Base-by-base conservation (phyloP, 169 alveolate genomes). In the Cryptosporidium andersoni region DNA sequence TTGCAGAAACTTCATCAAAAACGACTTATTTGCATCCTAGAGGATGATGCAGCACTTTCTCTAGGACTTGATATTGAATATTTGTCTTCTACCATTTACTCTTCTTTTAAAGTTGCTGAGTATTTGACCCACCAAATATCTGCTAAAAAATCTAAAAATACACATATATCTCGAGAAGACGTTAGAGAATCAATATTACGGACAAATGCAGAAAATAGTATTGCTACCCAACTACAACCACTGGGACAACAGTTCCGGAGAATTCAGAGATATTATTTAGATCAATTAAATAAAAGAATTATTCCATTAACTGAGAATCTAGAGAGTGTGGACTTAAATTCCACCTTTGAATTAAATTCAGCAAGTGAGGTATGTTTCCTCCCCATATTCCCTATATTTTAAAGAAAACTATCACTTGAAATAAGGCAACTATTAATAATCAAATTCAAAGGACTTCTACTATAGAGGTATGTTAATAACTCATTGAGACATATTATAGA, bases 181-280 rank as follows among this genome's bases (percentile, higher is more conserved):
- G 6, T 4, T 51, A 25, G 65, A 25, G 25, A 25, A 25, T 25
- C 25, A 53, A 81, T 82, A 6, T 49, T 92, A 25, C 88, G 88
- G 68, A 91, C 81, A 81, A 92, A 92, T 66, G 92, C 92, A 51
- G 91, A 88, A 64, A 81, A 53, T 55, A 90, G 89, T 65, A 65
- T 92, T 39, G 65, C 80, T 9, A 82, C 90, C 11, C 92, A 92
- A 80, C 90, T 92, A 43, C 81, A 88, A 58, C 60, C 88, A 4
- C 74, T 92, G 56, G 82, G 91, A 2, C 81, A 92, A 49, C 80
- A 91, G 47, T 88, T 92, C 58, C 90, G 89, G 81, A 42, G 65
- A 42, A 90, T 68, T 66, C 92, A 92, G 81, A 90, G 90, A 60
- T 63, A 45, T 39, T 91, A 89, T 67, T 80, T 89, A 37, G 67